Evolutionary conservation across 2,329 filamentous ascomycete species (phyloP), one percentile per base, ranked within the genome.

Genomic region (Colletotrichum melonis): DNA sequence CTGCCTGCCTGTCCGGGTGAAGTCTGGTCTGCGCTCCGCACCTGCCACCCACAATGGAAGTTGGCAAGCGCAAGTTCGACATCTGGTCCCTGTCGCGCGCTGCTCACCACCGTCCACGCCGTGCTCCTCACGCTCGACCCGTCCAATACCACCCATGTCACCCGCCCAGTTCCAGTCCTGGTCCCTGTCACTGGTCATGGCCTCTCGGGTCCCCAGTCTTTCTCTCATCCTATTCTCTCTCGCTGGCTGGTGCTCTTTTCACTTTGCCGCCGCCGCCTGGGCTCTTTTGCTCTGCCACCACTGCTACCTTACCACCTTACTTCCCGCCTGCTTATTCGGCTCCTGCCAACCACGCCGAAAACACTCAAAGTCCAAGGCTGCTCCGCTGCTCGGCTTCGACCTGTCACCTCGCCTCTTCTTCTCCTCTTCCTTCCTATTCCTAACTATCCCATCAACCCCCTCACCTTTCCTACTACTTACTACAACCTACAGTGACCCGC

Each of bases 101-200:
- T 42, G 14, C 38, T 42, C 38, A 42, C 38, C 38, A 35, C 11
- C 32, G 32, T 35, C 32, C 32, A 35, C 32, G 32, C 32, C 32
- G 32, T 35, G 32, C 32, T 5, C 32, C 32, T 35, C 32, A 42
- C 38, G 38, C 49, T 56, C 57, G 55, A 63, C 32, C 70, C 70
- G 67, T 73, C 70, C 70, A 70, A 73, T 73, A 62, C 70, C 56
- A 73, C 60, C 70, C 70, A 73, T 73, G 70, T 62, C 70, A 70
- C 62, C 70, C 55, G 60, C 32, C 46, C 60, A 46, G 22, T 70
- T 73, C 67, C 60, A 69, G 46, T 70, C 70, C 67, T 52, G 67
- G 67, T 65, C 70, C 70, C 54, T 73, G 67, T 38, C 14, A 54
- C 62, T 64, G 62, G 62, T 42, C 49, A 65, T 65, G 49, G 63